Base-by-base conservation (phyloP, 352 stramenopile species). In the Phytophthora tentaculata region DNA sequence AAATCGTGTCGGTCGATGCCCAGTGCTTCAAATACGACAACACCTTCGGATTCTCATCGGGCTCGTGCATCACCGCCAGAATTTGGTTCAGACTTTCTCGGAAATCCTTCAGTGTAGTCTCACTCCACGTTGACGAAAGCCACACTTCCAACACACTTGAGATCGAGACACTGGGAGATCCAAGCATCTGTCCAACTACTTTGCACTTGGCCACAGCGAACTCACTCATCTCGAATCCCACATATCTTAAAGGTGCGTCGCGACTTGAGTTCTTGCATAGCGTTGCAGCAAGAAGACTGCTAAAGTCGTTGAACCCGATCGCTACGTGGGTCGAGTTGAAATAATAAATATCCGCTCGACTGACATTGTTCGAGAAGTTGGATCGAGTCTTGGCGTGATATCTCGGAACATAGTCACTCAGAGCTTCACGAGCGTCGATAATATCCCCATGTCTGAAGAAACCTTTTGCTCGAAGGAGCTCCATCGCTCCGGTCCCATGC, bases 291-390 rank as follows among this genome's bases (percentile, higher is more conserved):
- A 73, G 14, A 1, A 77, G 41, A 52, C 64, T 73, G 28, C 64
- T 77, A 24, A 73, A 70, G 49, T 77, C 69, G 28, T 72, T 78
- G 24, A 78, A 74, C 1, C 71, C 66, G 26, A 78, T 67, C 2
- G 71, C 71, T 35, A 78, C 66, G 52, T 78, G 71, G 13, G 66
- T 74, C 3, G 56, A 72, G 43, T 67, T 61, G 22, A 75, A 66
- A 9, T 44, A 56, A 29, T 56, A 56, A 7, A 56, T 29, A n/a
- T 56, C 50, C 2, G 50, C 50, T 16, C 50, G 50, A 28, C 39
- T 56, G 17, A 29, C 26, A 28, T 56, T 56, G 32, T 45, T 56
- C 0, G 50, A 29, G 23, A 56, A 56, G 19, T 56, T 56, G 13
- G 29, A 56, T 20, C 50, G 50, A n/a, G 39, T 56, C 10, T 29